Evolutionary conservation across 31 red algal species (phyloP).

Genomic region (Bonnemaisonia californica): DNA sequence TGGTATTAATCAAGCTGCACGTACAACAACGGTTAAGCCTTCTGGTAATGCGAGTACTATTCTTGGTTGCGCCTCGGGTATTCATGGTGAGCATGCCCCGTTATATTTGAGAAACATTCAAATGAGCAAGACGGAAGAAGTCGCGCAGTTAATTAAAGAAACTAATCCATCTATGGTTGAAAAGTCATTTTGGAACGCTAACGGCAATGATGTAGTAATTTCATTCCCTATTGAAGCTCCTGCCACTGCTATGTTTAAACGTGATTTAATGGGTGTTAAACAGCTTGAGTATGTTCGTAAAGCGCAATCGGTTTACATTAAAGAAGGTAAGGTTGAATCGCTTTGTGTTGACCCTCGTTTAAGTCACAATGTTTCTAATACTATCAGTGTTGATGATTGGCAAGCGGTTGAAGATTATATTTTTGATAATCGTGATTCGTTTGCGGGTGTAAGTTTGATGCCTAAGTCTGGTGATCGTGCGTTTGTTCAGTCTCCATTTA

Average conservation of each 20-base stretch:
- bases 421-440: slow-evolving; percentile 4
- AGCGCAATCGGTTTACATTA: neutral
- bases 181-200: neutral
- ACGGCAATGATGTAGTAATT: neutral
- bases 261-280: slow-evolving; percentile 11
- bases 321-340: neutral
- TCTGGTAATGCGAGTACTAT: neutral
- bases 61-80: neutral
- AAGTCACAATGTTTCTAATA: slow-evolving; percentile 13
- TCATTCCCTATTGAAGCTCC: slow-evolving; percentile 5
- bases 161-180: neutral
- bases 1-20: slow-evolving; percentile 8
- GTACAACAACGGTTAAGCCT: slow-evolving; percentile 1
- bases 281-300: slow-evolving; percentile 1
- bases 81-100: neutral
- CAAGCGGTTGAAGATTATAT: slow-evolving; percentile 7
- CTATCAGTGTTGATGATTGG: neutral
- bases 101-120: slow-evolving; percentile 9
- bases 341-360: neutral
- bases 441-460: slow-evolving; percentile 1
- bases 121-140: neutral
- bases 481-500: slow-evolving; percentile 11
- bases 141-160: slow-evolving; percentile 5
- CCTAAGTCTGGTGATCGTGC: neutral
- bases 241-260: neutral